These are phyloP conservation scores for Penicillium oxalicum DNA, from an alignment of 2,329 filamentous ascomycete genomes.

Conservation along the genomic window DNA sequence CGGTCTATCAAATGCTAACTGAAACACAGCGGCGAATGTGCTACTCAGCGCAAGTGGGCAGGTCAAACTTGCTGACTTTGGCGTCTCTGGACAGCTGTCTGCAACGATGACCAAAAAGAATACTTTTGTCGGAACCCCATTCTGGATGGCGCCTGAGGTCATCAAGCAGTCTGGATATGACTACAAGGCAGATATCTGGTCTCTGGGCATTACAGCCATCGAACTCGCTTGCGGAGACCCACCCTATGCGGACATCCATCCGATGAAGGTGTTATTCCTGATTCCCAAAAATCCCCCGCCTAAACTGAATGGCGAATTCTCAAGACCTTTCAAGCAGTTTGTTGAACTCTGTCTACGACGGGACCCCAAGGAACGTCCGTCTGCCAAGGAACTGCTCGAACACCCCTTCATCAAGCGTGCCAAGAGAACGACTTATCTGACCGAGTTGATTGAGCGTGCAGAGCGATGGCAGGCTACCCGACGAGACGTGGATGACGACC, in stretches of 20 bases:
- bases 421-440: slow-evolving; percentile 94
- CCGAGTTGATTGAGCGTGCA: slow-evolving; percentile 87
- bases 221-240: slow-evolving; percentile 89
- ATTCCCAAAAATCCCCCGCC: slow-evolving; percentile 94
- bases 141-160: slow-evolving; percentile 99
- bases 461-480: slow-evolving; percentile 73
- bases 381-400: slow-evolving; percentile 77
- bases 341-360: slow-evolving; percentile 77
- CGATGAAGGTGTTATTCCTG: slow-evolving; percentile 95
- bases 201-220: slow-evolving; percentile 85
- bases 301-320: slow-evolving; percentile 71
- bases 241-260: slow-evolving; percentile 92
- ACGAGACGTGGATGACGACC: slow-evolving; percentile 61
- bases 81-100: slow-evolving; percentile 90
- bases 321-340: slow-evolving; percentile 77
- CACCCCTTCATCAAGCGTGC: slow-evolving; percentile 86
- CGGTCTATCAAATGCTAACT: slow-evolving; percentile 10
- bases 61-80: slow-evolving; percentile 95
- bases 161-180: slow-evolving; percentile 98
- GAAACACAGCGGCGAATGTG: slow-evolving; percentile 75
- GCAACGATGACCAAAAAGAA: slow-evolving; percentile 99
- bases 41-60: slow-evolving; percentile 84
- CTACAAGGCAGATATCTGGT: slow-evolving; percentile 98
- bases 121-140: slow-evolving; percentile 94
- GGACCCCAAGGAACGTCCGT: slow-evolving; percentile 82